phyloP scores from a whole-genome alignment of 306 rosid species.

The Abrus precatorius region DNA sequence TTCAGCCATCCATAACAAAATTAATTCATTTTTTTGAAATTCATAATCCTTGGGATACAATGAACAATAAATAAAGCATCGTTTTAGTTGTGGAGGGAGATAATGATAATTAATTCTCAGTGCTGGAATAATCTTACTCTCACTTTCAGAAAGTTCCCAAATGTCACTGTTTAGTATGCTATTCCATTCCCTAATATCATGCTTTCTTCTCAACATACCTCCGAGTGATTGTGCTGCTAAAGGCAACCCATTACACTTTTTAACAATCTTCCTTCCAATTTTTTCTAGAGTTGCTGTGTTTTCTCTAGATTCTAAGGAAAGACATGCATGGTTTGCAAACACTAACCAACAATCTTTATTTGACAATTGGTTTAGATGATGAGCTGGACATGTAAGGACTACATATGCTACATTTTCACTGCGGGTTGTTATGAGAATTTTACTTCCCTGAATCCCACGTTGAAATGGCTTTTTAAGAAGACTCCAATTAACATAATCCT shows the following conservation, averaged over 20 bases:
- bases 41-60: neutral
- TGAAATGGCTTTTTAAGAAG: neutral
- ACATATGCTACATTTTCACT: neutral
- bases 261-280: neutral
- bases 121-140: neutral
- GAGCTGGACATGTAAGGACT: neutral
- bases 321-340: neutral
- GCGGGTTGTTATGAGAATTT: neutral
- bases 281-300: neutral
- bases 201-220: neutral
- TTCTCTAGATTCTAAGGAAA: neutral
- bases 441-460: neutral
- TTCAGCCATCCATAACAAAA: conserved; percentile 12
- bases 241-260: conserved; percentile 6
- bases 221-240: neutral
- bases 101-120: conserved; percentile 1
- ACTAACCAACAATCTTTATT: neutral
- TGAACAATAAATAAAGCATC: neutral
- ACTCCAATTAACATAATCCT: neutral
- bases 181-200: neutral
- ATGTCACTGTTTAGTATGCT: neutral
- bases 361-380: neutral
- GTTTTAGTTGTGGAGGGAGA: neutral
- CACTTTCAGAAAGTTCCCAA: neutral
- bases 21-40: neutral